Evolutionary conservation across 2,329 filamentous ascomycete species (phyloP).

Genomic region (Aspergillus arachidicola): DNA sequence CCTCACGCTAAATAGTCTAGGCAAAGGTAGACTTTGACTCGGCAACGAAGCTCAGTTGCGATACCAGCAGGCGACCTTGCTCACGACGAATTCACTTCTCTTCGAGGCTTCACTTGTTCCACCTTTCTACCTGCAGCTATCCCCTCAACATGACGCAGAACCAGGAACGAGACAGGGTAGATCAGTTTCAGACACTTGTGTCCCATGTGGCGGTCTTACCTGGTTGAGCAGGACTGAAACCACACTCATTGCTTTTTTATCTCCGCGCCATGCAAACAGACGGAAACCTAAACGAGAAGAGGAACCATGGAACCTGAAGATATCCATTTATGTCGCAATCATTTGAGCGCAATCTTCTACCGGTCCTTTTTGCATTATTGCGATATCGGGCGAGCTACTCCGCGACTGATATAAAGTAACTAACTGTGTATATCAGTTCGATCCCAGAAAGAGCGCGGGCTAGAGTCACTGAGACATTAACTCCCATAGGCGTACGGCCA

Average conservation of each 20-base stretch:
- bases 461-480: conserved; percentile 28
- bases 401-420: conserved; percentile 9
- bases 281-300: conserved; percentile 11
- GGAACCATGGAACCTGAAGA: conserved; percentile 8
- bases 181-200: conserved; percentile 29
- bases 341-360: conserved; percentile 1
- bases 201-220: conserved; percentile 35
- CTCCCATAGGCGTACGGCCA: conserved; percentile 22
- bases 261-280: conserved; percentile 32
- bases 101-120: conserved; percentile 37
- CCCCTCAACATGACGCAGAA: conserved; percentile 24
- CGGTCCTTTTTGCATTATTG: not conserved
- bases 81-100: not conserved
- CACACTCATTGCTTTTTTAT: conserved; percentile 15
- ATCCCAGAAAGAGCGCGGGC: conserved; percentile 17
- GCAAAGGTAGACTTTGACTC: conserved; percentile 10
- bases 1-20: conserved; percentile 14
- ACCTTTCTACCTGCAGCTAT: conserved; percentile 33
- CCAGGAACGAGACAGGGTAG: conserved; percentile 23
- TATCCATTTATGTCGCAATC: conserved; percentile 16
- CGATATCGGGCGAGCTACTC: not conserved
- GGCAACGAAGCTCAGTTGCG: conserved; percentile 14
- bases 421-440: conserved; percentile 21
- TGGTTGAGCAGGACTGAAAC: conserved; percentile 17
- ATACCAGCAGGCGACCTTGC: not conserved